phyloP scores from a whole-genome alignment of 2,329 filamentous ascomycete species.

The Sclerotiophoma versabilis region DNA sequence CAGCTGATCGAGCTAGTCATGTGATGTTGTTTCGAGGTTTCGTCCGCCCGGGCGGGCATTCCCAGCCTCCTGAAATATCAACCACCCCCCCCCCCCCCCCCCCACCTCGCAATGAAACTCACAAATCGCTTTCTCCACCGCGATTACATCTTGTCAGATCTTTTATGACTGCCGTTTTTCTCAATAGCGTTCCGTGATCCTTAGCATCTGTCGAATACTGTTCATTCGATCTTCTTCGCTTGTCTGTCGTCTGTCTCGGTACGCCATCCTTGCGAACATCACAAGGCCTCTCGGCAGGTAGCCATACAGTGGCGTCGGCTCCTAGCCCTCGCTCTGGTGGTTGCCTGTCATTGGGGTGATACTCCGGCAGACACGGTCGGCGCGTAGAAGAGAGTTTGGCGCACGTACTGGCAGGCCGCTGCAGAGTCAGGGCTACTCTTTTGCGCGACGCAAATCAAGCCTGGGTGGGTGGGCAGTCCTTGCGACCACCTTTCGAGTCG shows the following conservation, averaged over 20 bases:
- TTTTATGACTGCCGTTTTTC: neutral
- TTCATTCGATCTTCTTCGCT: neutral
- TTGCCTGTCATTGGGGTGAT: conserved; percentile 19
- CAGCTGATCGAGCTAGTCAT: too few relatives aligned
- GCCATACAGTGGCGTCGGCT: conserved; percentile 6
- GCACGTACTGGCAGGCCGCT: neutral
- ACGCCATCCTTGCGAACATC: conserved; percentile 1
- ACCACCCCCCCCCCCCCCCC: neutral
- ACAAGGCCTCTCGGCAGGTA: neutral
- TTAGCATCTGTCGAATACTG: neutral
- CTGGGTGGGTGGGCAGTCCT: conserved; percentile 23
- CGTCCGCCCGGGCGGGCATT: too few relatives aligned
- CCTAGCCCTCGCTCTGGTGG: conserved; percentile 15
- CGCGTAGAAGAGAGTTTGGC: conserved; percentile 14
- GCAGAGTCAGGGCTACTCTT: conserved; percentile 25
- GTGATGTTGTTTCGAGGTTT: too few relatives aligned
- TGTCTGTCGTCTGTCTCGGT: neutral
- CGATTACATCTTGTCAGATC: neutral
- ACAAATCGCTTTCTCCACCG: neutral
- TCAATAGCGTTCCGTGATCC: neutral
- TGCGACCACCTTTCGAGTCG: neutral
- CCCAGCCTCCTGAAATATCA: neutral
- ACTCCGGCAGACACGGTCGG: conserved; percentile 11
- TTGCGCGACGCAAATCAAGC: conserved; percentile 18
- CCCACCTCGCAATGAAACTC: neutral